A percentile compares a stretch with the other conserved stretches of the same genome.
These are phyloP conservation scores for Petunia axillaris DNA, from an alignment of 257 asterid species.

Conservation along the genomic window DNA sequence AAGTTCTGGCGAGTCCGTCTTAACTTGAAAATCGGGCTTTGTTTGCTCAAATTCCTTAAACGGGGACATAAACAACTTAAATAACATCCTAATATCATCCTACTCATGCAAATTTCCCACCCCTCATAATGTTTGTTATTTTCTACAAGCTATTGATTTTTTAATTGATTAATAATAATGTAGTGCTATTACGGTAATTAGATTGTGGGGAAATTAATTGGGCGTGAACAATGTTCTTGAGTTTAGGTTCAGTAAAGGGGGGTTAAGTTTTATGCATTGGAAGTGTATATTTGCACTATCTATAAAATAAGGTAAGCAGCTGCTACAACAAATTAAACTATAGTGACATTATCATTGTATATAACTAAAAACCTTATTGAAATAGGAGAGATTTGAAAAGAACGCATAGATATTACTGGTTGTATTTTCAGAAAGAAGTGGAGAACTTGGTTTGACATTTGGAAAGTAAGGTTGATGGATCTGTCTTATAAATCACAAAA, in stretches of 20 bases:
- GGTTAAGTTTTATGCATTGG: neutral
- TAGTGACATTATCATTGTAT: neutral
- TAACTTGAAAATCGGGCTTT: too few species aligned
- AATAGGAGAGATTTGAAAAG: neutral
- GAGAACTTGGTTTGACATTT: neutral
- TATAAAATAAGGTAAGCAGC: neutral
- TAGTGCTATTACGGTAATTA: neutral
- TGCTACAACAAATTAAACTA: conserved; percentile 1
- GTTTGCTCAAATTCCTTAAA: too few species aligned
- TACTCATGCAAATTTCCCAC: too few species aligned
- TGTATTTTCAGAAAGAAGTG: neutral
- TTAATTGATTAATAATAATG: neutral
- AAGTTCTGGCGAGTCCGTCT: too few species aligned
- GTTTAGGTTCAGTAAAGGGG: neutral
- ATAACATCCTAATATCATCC: too few species aligned
- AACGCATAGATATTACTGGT: neutral
- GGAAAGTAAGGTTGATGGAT: neutral
- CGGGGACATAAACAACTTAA: too few species aligned
- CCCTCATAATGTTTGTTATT: neutral
- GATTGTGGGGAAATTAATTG: neutral
- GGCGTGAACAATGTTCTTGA: neutral
- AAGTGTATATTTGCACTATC: neutral
- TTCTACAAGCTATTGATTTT: neutral
- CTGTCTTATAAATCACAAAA: neutral
- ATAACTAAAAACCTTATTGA: neutral